phyloP scores from a whole-genome alignment of 768 basidiomycete genomes.

The Lactarius sp. region DNA sequence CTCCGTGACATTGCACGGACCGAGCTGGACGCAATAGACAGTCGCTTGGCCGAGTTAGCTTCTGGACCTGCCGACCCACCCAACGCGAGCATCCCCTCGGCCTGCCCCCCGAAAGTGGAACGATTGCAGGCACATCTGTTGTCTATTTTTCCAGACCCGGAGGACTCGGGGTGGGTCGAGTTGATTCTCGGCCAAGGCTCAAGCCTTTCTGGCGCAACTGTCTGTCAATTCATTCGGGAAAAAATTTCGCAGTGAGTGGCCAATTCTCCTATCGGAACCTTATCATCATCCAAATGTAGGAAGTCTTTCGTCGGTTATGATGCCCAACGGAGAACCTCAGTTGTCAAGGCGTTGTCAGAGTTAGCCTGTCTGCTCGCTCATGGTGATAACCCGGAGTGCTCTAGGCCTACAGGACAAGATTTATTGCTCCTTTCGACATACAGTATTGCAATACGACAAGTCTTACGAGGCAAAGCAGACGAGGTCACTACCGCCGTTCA shows the following conservation, averaged over 20 bases:
- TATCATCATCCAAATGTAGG: conserved; percentile 4
- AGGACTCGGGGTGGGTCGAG: conserved; percentile 5
- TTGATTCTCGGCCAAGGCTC: background rate
- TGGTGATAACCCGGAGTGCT: conserved; percentile 18
- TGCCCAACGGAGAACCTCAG: conserved; percentile 6
- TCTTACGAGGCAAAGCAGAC: conserved; percentile 45
- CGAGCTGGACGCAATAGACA: conserved; percentile 14
- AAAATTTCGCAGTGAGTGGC: conserved; percentile 8
- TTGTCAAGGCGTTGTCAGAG: conserved; percentile 13
- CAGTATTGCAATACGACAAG: conserved; percentile 34
- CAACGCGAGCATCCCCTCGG: background rate
- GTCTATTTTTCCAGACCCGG: conserved; percentile 11
- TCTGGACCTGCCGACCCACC: background rate
- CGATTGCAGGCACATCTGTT: conserved; percentile 5
- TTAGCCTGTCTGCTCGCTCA: conserved; percentile 20
- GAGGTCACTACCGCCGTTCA: conserved; percentile 47
- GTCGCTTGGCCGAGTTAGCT: conserved; percentile 11
- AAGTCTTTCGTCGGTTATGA: conserved; percentile 9
- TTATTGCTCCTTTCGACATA: conserved; percentile 32
- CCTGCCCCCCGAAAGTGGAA: background rate
- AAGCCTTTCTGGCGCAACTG: background rate
- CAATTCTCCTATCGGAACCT: background rate
- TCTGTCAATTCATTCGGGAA: conserved; percentile 15
- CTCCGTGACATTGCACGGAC: conserved; percentile 8
- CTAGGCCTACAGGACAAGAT: conserved; percentile 10